Evolutionary conservation across 176 grass and related monocot species (phyloP).

Genomic region (Puccinellia tenuiflora): DNA sequence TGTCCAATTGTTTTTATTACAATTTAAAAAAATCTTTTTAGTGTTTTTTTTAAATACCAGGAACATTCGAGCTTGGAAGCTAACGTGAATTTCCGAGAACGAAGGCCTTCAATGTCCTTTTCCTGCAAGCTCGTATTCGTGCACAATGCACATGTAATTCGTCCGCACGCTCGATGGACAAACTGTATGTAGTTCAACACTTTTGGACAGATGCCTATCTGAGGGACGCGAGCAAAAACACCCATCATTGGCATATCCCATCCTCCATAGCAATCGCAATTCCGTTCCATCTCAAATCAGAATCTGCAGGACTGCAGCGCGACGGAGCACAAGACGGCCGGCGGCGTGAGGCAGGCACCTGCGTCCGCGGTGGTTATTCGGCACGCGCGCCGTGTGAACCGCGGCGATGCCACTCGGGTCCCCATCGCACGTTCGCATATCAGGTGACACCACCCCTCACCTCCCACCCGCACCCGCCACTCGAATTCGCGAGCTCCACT

Average conservation of each 20-base stretch:
- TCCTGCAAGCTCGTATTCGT: too few relatives aligned
- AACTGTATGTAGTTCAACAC: too few relatives aligned
- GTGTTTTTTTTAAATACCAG: too few relatives aligned
- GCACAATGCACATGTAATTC: too few relatives aligned
- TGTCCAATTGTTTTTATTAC: too few relatives aligned
- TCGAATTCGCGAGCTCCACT: constrained; percentile 13
- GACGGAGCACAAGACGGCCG: not conserved
- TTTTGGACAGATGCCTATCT: not conserved
- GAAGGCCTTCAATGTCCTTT: too few relatives aligned
- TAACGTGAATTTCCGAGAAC: too few relatives aligned
- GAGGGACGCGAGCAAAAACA: not conserved
- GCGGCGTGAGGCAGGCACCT: not conserved
- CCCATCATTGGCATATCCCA: not conserved
- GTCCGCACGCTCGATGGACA: too few relatives aligned
- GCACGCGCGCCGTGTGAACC: not conserved
- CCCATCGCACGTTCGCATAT: not conserved
- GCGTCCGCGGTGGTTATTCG: not conserved
- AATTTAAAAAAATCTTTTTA: too few relatives aligned
- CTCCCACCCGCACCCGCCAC: not conserved
- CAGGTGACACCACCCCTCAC: constrained; percentile 19
- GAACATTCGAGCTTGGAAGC: too few relatives aligned
- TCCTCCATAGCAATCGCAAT: not conserved
- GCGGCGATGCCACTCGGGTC: constrained; percentile 1
- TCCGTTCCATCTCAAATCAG: not conserved
- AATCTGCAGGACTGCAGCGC: not conserved